Percentiles rank a stretch among this genome's conserved stretches.
These are phyloP conservation scores for Fusarium lyarnte DNA, from an alignment of 2,329 filamentous ascomycete genomes.

Conservation along the genomic window DNA sequence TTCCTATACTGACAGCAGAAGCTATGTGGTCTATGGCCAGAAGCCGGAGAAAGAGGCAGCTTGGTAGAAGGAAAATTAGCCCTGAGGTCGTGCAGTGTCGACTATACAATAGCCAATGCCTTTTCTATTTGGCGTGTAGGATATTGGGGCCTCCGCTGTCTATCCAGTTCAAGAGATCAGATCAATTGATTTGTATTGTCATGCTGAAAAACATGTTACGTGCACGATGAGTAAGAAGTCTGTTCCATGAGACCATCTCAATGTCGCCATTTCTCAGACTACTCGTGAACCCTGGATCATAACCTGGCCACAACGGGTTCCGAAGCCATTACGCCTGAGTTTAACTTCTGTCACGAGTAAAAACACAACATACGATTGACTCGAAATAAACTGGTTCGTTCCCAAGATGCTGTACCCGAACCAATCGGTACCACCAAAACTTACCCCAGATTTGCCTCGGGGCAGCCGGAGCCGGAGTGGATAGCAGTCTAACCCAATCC, in stretches of 20 bases:
- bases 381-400: background rate
- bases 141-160: background rate
- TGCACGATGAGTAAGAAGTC: background rate
- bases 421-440: background rate
- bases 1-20: accelerated
- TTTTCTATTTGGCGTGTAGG: background rate
- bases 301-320: background rate
- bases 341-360: background rate
- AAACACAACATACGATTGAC: background rate
- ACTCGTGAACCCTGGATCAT: background rate
- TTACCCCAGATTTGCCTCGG: slow-evolving; percentile 19
- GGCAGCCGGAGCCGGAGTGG: slow-evolving; percentile 27
- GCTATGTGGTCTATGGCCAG: slow-evolving; percentile 3
- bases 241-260: background rate
- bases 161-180: background rate
- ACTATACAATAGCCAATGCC: background rate
- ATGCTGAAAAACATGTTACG: background rate
- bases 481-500: slow-evolving; percentile 1
- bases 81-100: accelerated
- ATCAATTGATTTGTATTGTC: background rate
- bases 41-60: background rate
- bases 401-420: background rate
- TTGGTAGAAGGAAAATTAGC: background rate
- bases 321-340: background rate
- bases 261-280: background rate